phyloP scores from a whole-genome alignment of 2,329 filamentous ascomycete genomes.

The Trematosphaeria pertusa region DNA sequence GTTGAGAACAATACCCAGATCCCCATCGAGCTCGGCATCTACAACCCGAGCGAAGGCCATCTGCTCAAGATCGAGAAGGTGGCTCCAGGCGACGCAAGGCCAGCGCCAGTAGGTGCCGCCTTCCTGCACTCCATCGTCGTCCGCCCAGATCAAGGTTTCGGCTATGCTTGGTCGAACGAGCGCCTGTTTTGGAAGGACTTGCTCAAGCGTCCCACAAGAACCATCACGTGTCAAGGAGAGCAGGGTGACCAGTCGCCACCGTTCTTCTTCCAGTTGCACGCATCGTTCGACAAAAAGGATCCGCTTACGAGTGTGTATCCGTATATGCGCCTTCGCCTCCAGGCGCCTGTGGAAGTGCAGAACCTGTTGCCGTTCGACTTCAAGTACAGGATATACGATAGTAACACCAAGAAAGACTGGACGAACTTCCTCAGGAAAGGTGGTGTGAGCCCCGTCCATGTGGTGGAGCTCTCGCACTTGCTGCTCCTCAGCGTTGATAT shows the following conservation, averaged over 20 bases:
- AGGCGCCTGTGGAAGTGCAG: slow-evolving; percentile 90
- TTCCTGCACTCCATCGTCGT: slow-evolving; percentile 88
- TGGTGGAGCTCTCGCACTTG: slow-evolving; percentile 93
- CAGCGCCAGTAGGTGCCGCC: slow-evolving; percentile 89
- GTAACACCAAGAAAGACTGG: slow-evolving; percentile 98
- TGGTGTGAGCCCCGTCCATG: slow-evolving; percentile 94
- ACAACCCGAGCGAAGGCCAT: slow-evolving; percentile 84
- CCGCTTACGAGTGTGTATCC: slow-evolving; percentile 86
- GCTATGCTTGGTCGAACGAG: slow-evolving; percentile 93
- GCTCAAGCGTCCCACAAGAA: slow-evolving; percentile 81
- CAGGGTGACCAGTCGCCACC: slow-evolving; percentile 76
- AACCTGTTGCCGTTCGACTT: slow-evolving; percentile 97
- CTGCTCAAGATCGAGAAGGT: slow-evolving; percentile 98
- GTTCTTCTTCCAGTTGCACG: slow-evolving; percentile 97
- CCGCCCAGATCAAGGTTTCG: slow-evolving; percentile 93
- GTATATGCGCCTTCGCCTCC: slow-evolving; percentile 91
- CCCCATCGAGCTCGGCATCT: slow-evolving; percentile 90
- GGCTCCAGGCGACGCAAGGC: slow-evolving; percentile 84
- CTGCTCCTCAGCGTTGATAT: slow-evolving; percentile 92
- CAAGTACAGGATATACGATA: slow-evolving; percentile 99
- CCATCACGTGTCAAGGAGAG: slow-evolving; percentile 87
- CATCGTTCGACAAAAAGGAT: slow-evolving; percentile 82
- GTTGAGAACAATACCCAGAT: slow-evolving; percentile 98
- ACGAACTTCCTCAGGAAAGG: slow-evolving; percentile 97
- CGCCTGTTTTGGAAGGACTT: slow-evolving; percentile 92